Conservation (phyloP, 2,329 filamentous ascomycete genomes). For the Dothistroma septosporum region DNA sequence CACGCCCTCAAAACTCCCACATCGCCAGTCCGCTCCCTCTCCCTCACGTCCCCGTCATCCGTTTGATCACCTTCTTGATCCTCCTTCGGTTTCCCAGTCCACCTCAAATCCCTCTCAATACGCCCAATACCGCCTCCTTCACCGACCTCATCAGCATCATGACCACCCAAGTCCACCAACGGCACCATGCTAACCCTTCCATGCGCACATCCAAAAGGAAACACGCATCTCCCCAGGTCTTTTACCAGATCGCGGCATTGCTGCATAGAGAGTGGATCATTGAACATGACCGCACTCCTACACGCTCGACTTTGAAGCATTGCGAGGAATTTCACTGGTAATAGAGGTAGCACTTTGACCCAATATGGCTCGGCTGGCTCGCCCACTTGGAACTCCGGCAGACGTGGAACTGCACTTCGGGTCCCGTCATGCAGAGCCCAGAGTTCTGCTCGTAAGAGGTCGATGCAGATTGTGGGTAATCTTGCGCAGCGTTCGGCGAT, state of each 20-base stretch:
- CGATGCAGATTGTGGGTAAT: constrained; percentile 67
- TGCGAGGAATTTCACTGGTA: constrained; percentile 54
- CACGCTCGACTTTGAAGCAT: constrained; percentile 73
- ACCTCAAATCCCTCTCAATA: not conserved
- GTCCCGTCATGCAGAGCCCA: constrained; percentile 58
- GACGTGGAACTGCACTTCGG: constrained; percentile 5
- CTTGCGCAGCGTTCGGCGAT: constrained; percentile 71
- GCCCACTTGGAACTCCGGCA: not conserved
- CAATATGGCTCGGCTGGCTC: constrained; percentile 6
- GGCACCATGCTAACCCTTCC: constrained; percentile 56
- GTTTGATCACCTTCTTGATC: not conserved
- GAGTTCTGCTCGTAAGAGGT: constrained; percentile 69
- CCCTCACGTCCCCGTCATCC: not conserved
- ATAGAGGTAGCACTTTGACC: constrained; percentile 15
- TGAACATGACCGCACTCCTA: constrained; percentile 81
- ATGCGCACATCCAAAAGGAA: constrained; percentile 82
- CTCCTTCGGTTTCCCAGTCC: not conserved
- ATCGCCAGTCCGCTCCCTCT: not conserved
- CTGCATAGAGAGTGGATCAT: constrained; percentile 57
- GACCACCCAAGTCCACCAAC: constrained; percentile 28
- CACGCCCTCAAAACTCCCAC: not conserved
- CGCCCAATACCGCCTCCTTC: not conserved
- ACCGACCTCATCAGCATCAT: not conserved
- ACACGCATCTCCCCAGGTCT: constrained; percentile 58
- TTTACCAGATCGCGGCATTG: constrained; percentile 58